Base-by-base conservation (phyloP, 768 basidiomycete genomes). In the Nidularia sp. region DNA sequence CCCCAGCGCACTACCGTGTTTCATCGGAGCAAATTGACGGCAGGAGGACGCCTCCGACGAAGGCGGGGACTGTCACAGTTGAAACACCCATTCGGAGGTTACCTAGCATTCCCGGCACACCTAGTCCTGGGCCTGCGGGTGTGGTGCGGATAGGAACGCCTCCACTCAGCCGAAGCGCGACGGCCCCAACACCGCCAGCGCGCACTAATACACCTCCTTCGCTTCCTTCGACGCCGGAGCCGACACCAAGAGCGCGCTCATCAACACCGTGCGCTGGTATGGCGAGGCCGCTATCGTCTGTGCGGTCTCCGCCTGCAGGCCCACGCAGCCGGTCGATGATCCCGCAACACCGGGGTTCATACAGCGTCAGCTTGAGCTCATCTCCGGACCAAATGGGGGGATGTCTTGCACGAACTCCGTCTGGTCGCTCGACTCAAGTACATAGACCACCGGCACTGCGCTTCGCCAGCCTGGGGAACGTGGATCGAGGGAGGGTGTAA, bases 241-340 rank as follows among this genome's bases (percentile, higher is more conserved):
- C 52, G 13, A 45, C 50, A 25, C 45, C 13, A 5, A 18, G 35
- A 31, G n/a, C 34, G 15, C 53, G 51, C 32, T 45, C 49, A 47
- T 15, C 50, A 29, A 18, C 43, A 18, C 47, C 50, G 25, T 25
- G 50, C 41, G 45, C 13, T 4, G 48, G 39, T 49, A 46, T 39
- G 34, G 48, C 48, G 15, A 22, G 44, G 13, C 55, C 50, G 29
- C 12, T 45, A 32, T 52, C 53, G 22, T 55, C 58, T 10, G 53
- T 58, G 0, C 62, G 65, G 3, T 65, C 64, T 3, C 63, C 64
- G 6, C 56, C 61, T 13, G 54, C 51, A 41, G 63, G 62, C 1
- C 65, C 66, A 13, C 57, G 66, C 31, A 61, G 58, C 15, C 47
- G 57, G 33, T 46, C 46, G 33, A 53, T 41, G 39, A 41, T 15